phyloP scores from a whole-genome alignment of 2,329 filamentous ascomycete species.

The Triangularia verruculosa region DNA sequence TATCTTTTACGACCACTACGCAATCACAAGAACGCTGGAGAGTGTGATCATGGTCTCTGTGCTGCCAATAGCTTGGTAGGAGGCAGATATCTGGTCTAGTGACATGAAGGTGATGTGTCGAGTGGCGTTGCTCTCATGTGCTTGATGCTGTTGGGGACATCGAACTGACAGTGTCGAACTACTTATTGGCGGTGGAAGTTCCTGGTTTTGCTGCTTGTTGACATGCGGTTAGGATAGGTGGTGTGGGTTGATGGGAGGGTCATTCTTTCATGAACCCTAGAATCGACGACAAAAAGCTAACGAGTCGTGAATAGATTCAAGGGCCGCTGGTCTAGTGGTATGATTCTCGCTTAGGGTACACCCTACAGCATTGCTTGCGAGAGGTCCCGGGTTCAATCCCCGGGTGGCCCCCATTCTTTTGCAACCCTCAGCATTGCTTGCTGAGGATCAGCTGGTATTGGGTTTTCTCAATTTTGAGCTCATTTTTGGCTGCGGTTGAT shows the following conservation, averaged over 20 bases:
- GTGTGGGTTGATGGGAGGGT: not conserved
- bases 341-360: conserved; percentile 62
- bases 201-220: too few relatives aligned
- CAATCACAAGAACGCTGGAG: too few relatives aligned
- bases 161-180: too few relatives aligned
- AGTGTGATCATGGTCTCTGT: too few relatives aligned
- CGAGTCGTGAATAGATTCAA: not conserved
- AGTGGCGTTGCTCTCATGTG: too few relatives aligned
- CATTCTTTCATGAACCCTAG: not conserved
- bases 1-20: too few relatives aligned
- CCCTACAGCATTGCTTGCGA: conserved; percentile 32
- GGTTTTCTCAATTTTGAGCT: not conserved
- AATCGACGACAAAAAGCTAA: not conserved
- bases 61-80: too few relatives aligned
- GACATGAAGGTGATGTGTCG: too few relatives aligned
- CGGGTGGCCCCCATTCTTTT: conserved; percentile 29
- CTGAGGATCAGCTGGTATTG: not conserved
- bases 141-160: too few relatives aligned
- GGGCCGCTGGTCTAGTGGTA: conserved; percentile 55
- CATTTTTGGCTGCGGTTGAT: not conserved
- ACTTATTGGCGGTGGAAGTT: too few relatives aligned
- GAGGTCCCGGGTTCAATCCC: conserved; percentile 44
- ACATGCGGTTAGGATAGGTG: too few relatives aligned
- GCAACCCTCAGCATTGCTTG: not conserved
- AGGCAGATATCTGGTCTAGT: too few relatives aligned